Percentiles rank a stretch among this genome's conserved stretches.
These are phyloP conservation scores for Obba rivulosa DNA, from an alignment of 768 basidiomycete species.

Conservation along the genomic window DNA sequence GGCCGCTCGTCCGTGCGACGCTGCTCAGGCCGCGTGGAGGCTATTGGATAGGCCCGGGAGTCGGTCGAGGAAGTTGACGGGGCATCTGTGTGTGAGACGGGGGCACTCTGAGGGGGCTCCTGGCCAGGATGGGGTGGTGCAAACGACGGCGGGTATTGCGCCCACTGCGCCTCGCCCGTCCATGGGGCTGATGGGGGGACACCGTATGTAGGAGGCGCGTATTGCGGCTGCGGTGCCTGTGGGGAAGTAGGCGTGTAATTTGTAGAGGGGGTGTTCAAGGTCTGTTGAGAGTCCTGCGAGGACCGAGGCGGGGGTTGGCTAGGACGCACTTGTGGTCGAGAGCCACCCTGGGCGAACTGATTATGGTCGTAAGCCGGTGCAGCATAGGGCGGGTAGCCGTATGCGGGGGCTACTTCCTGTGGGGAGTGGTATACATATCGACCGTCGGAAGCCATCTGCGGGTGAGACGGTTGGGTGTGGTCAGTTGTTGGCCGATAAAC, in stretches of 20 bases:
- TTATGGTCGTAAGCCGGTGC: conserved; percentile 24
- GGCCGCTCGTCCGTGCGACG: conserved; percentile 19
- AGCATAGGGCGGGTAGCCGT: conserved; percentile 46
- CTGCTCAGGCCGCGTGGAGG: conserved; percentile 12
- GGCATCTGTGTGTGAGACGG: conserved; percentile 4
- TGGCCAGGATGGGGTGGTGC: conserved; percentile 22
- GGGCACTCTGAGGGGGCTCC: conserved; percentile 3
- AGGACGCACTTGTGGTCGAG: conserved; percentile 20
- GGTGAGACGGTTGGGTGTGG: conserved; percentile 2
- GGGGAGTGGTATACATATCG: conserved; percentile 52
- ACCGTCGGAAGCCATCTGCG: conserved; percentile 44
- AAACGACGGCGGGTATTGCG: conserved; percentile 26
- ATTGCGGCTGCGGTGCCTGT: conserved; percentile 23
- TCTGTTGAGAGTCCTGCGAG: too few species aligned
- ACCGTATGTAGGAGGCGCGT: conserved; percentile 25
- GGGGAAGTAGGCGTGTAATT: conserved; percentile 18
- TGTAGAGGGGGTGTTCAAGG: too few species aligned
- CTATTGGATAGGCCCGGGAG: conserved; percentile 12
- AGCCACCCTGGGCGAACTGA: conserved; percentile 22
- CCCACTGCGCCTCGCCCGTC: conserved; percentile 35
- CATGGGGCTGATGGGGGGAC: conserved; percentile 28
- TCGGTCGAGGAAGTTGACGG: conserved; percentile 4
- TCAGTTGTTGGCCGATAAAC: not conserved
- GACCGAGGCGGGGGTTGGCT: not conserved
- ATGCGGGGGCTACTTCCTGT: conserved; percentile 36